A percentile compares a stretch with the other conserved stretches of the same genome.
phyloP scores from a whole-genome alignment of 2,329 filamentous ascomycete species.

The Monosporascus sp. region DNA sequence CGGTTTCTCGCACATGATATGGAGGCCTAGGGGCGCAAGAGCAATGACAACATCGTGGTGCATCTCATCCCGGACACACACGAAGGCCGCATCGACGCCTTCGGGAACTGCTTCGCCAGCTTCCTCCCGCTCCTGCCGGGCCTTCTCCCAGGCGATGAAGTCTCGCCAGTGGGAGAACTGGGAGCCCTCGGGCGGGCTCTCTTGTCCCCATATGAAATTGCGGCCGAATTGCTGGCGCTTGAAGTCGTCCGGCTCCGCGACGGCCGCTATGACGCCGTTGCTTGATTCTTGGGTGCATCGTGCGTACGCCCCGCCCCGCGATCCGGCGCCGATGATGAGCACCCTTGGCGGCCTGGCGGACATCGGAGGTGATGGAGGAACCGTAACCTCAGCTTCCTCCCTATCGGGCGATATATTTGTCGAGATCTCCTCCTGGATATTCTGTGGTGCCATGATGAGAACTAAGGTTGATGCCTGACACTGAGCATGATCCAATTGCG shows the following conservation, averaged over 20 bases:
- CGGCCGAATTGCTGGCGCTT: slow-evolving; percentile 68
- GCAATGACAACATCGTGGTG: slow-evolving; percentile 76
- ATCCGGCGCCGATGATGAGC: slow-evolving; percentile 77
- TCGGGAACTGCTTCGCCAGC: slow-evolving; percentile 42
- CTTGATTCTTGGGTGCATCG: slow-evolving; percentile 59
- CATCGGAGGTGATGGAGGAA: slow-evolving; percentile 36
- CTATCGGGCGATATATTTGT: slow-evolving; percentile 2
- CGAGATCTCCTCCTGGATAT: slow-evolving; percentile 14
- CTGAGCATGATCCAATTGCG: no score
- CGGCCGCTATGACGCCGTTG: slow-evolving; percentile 64
- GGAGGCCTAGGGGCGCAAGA: slow-evolving; percentile 63
- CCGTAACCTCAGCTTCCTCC: slow-evolving; percentile 21
- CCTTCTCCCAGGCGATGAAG: slow-evolving; percentile 67
- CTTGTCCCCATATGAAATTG: slow-evolving; percentile 65
- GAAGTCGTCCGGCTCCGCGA: slow-evolving; percentile 75
- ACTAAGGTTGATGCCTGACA: no score
- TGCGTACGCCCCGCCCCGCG: slow-evolving; percentile 70
- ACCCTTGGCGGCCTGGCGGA: slow-evolving; percentile 56
- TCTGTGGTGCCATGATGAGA: slow-evolving; percentile 22
- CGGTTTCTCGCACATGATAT: slow-evolving; percentile 95
- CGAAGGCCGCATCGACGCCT: slow-evolving; percentile 57
- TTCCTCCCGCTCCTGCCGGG: slow-evolving; percentile 49
- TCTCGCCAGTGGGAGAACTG: slow-evolving; percentile 69
- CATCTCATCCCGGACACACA: slow-evolving; percentile 77
- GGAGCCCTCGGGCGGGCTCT: slow-evolving; percentile 51